Percentiles rank a stretch among this genome's conserved stretches.
Conservation (phyloP, 2,329 filamentous ascomycete species). For the Colletotrichum eremochloae region DNA sequence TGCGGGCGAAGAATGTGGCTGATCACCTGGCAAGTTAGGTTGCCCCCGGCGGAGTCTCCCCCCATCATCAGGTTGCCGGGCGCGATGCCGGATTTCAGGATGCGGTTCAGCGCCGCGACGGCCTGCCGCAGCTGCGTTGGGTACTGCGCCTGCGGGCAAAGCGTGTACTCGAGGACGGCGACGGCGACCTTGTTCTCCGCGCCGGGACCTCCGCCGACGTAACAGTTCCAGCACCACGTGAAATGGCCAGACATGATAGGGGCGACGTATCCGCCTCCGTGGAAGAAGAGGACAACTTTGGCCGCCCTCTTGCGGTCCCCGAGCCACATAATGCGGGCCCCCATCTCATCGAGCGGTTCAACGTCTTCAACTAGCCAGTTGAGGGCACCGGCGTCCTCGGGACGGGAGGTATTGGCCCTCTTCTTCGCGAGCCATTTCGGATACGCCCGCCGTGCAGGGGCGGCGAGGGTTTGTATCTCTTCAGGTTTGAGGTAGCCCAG, state of each 20-base stretch:
- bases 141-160: constrained; percentile 48
- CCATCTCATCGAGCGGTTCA: constrained; percentile 9
- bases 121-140: constrained; percentile 52
- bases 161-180: constrained; percentile 53
- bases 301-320: constrained; percentile 46
- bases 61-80: background rate
- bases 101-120: constrained; percentile 18
- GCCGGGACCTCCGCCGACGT: constrained; percentile 43
- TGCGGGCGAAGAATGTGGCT: constrained; percentile 3
- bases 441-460: background rate
- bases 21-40: background rate
- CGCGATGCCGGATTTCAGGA: background rate
- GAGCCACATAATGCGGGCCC: constrained; percentile 47
- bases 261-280: constrained; percentile 48
- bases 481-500: background rate
- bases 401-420: background rate
- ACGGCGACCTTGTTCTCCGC: constrained; percentile 48
- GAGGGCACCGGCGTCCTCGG: background rate
- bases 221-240: constrained; percentile 48
- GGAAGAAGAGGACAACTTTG: constrained; percentile 49
- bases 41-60: constrained; percentile 9
- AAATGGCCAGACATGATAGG: constrained; percentile 46
- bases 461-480: constrained; percentile 7
- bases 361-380: background rate
- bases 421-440: constrained; percentile 5